Evolutionary conservation across 495 filamentous ascomycete species (phyloP).

Genomic region (Wilcoxina mikolae): DNA sequence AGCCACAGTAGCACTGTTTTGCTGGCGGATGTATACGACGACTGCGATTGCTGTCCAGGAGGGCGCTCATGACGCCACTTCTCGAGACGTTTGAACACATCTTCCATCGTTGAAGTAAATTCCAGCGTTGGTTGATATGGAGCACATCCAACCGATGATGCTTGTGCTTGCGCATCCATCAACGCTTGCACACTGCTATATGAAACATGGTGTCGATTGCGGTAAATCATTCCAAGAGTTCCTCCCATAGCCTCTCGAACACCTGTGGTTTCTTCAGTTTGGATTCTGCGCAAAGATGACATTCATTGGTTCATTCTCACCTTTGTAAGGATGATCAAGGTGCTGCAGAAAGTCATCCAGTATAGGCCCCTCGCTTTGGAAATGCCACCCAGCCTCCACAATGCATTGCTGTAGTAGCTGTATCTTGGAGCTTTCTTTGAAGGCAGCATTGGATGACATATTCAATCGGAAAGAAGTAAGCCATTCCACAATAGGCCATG

Average conservation of each 20-base stretch:
- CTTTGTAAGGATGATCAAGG: constrained; percentile 95
- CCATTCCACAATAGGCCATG: constrained; percentile 72
- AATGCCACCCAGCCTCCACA: constrained; percentile 86
- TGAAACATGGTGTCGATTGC: constrained; percentile 84
- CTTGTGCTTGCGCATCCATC: constrained; percentile 58
- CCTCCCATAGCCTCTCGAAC: constrained; percentile 90
- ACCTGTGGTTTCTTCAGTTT: constrained; percentile 10
- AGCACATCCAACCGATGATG: constrained; percentile 70
- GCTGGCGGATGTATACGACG: constrained; percentile 85
- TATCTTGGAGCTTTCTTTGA: constrained; percentile 97
- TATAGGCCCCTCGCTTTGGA: constrained; percentile 78
- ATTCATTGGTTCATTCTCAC: constrained; percentile 21
- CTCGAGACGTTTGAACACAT: constrained; percentile 69
- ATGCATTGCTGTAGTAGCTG: constrained; percentile 80
- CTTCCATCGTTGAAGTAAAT: constrained; percentile 53
- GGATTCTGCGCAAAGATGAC: background rate
- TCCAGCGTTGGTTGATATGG: constrained; percentile 67
- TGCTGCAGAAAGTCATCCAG: constrained; percentile 77
- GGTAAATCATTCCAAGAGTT: constrained; percentile 71
- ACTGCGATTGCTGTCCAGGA: constrained; percentile 82
- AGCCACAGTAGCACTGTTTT: constrained; percentile 96
- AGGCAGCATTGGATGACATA: constrained; percentile 89
- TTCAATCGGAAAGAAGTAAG: constrained; percentile 77
- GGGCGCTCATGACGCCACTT: constrained; percentile 71
- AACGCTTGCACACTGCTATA: constrained; percentile 62